Percentiles rank a stretch among this genome's conserved stretches.
phyloP scores from a whole-genome alignment of 176 grass and related monocot species.

The Rhipidocladum racemiflorum region DNA sequence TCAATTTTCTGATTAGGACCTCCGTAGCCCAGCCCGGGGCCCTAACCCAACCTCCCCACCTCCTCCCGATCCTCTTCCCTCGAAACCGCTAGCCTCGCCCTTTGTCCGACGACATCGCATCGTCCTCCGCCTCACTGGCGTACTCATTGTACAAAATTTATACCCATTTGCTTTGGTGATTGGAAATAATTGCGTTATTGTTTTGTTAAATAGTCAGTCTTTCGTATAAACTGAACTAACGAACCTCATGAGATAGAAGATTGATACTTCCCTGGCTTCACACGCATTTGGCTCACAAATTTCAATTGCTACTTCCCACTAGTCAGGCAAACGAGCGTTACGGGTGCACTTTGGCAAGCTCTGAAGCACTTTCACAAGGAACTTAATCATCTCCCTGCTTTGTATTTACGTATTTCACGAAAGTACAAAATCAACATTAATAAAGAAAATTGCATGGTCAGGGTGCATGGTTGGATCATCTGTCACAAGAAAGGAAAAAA shows the following conservation, averaged over 20 bases:
- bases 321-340: neutral
- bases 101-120: too few species aligned
- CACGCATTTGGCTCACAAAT: neutral
- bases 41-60: too few species aligned
- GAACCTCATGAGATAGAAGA: neutral
- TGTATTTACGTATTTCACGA: neutral
- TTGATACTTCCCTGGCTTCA: neutral
- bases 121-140: too few species aligned
- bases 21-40: too few species aligned
- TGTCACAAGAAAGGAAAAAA: neutral
- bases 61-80: too few species aligned
- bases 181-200: neutral
- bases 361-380: neutral
- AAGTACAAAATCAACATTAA: neutral
- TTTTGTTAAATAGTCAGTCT: neutral
- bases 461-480: too few species aligned
- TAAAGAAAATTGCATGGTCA: neutral
- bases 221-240: neutral
- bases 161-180: neutral
- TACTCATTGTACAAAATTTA: too few species aligned
- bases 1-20: too few species aligned
- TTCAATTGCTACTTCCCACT: neutral
- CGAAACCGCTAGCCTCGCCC: too few species aligned
- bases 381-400: neutral
- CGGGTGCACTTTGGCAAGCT: neutral